phyloP scores from a whole-genome alignment of 108 stramenopile genomes.

The Chaetoceros muelleri region DNA sequence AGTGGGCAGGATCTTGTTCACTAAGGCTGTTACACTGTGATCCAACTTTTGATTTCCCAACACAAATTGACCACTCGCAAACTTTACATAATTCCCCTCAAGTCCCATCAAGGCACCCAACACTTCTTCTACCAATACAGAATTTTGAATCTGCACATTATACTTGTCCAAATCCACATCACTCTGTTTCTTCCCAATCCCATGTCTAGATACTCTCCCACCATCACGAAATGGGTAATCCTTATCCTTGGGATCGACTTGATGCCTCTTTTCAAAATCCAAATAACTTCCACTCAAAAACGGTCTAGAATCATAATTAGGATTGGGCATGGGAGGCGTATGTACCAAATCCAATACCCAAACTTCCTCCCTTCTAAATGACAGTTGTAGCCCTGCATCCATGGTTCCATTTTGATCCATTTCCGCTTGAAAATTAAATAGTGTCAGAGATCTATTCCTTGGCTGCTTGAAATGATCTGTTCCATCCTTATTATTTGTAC shows the following conservation, averaged over 20 bases:
- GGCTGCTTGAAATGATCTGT: too few relatives aligned
- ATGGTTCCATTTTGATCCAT: not conserved
- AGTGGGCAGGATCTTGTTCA: conserved; percentile 60
- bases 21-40: conserved; percentile 31
- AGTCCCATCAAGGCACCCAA: conserved; percentile 74
- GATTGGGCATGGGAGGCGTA: not conserved
- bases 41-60: conserved; percentile 37
- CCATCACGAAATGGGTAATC: too few relatives aligned
- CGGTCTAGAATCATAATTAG: not conserved
- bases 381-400: not conserved
- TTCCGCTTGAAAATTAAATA: not conserved
- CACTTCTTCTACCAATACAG: conserved; percentile 57
- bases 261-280: too few relatives aligned
- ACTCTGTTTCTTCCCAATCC: not conserved
- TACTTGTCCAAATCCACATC: not conserved
- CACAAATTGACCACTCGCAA: conserved; percentile 19
- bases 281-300: not conserved
- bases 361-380: not conserved
- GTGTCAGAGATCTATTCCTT: not conserved
- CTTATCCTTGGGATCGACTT: too few relatives aligned
- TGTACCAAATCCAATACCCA: not conserved
- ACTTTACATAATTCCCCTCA: conserved; percentile 47
- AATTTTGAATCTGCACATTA: conserved; percentile 26
- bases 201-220: not conserved
- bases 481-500: too few relatives aligned